These are phyloP conservation scores for Choiromyces venosus DNA, from an alignment of 495 filamentous ascomycete genomes.

Conservation along the genomic window DNA sequence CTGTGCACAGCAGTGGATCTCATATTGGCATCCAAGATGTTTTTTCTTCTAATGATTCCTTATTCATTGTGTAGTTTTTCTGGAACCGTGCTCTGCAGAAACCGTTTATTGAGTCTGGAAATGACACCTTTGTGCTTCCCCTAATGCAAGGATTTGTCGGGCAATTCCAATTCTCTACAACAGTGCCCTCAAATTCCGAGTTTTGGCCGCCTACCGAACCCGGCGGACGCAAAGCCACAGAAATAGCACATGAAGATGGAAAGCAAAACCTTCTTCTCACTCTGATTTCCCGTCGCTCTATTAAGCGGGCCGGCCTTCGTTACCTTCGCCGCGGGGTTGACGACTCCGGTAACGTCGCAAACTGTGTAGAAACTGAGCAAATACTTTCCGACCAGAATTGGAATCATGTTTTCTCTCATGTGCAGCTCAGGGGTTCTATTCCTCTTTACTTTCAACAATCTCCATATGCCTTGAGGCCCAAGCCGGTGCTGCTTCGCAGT, in stretches of 20 bases:
- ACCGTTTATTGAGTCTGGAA: slow-evolving; percentile 65
- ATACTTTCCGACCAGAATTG: slow-evolving; percentile 62
- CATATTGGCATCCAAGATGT: background rate
- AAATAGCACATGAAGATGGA: slow-evolving; percentile 11
- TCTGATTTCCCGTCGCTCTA: slow-evolving; percentile 76
- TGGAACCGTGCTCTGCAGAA: slow-evolving; percentile 77
- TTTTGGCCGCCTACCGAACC: slow-evolving; percentile 27
- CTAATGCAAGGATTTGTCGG: slow-evolving; percentile 94
- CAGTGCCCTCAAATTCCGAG: slow-evolving; percentile 29
- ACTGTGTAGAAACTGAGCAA: slow-evolving; percentile 89
- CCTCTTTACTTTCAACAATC: slow-evolving; percentile 90
- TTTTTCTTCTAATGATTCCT: slow-evolving; percentile 9
- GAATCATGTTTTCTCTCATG: slow-evolving; percentile 68
- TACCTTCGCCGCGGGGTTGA: slow-evolving; percentile 91
- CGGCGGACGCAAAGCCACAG: slow-evolving; percentile 25
- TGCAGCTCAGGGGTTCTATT: slow-evolving; percentile 81
- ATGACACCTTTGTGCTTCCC: slow-evolving; percentile 66
- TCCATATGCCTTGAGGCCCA: slow-evolving; percentile 84
- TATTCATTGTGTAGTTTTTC: slow-evolving; percentile 59
- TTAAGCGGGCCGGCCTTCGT: slow-evolving; percentile 75
- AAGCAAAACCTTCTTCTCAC: slow-evolving; percentile 63
- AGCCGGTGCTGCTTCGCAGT: slow-evolving; percentile 74
- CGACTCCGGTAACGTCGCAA: slow-evolving; percentile 80
- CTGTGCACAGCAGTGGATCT: background rate
- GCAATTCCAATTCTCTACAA: slow-evolving; percentile 65